Evolutionary conservation across 2,329 filamentous ascomycete species (phyloP).

Genomic region (Fusarium sp.): DNA sequence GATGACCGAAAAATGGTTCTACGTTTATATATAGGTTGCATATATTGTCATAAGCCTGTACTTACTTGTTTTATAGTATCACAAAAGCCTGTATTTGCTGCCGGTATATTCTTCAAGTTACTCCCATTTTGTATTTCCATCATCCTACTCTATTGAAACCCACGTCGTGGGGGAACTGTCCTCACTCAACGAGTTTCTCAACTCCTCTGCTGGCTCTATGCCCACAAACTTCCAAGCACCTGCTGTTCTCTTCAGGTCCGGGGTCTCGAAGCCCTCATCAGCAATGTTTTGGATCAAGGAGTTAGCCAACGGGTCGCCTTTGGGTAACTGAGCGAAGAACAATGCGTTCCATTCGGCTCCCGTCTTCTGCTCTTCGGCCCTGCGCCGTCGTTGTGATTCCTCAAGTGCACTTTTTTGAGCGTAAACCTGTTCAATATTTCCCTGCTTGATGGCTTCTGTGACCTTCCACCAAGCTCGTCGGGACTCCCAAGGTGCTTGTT

Average conservation of each 20-base stretch:
- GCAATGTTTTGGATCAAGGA: neutral
- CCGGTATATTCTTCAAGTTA: no score
- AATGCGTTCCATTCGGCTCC: conserved; percentile 32
- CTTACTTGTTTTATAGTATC: no score
- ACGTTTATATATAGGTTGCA: no score
- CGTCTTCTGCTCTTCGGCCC: conserved; percentile 69
- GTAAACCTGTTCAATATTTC: conserved; percentile 77
- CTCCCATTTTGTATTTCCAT: no score
- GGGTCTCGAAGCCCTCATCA: neutral
- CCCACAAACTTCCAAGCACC: conserved; percentile 16
- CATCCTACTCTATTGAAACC: no score
- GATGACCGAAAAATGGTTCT: no score
- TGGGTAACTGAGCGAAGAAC: conserved; percentile 21
- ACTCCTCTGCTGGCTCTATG: neutral
- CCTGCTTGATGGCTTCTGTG: conserved; percentile 71
- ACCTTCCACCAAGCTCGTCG: conserved; percentile 83
- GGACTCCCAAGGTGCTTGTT: conserved; percentile 83
- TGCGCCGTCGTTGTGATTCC: conserved; percentile 79
- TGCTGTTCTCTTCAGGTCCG: conserved; percentile 2
- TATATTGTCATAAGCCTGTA: no score
- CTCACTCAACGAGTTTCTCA: neutral
- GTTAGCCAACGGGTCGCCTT: neutral
- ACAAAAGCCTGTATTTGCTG: no score
- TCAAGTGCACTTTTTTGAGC: conserved; percentile 82
- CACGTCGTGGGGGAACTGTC: neutral